Conservation (phyloP, 1,139 yeast species). For the Williopsis jadinii region DNA sequence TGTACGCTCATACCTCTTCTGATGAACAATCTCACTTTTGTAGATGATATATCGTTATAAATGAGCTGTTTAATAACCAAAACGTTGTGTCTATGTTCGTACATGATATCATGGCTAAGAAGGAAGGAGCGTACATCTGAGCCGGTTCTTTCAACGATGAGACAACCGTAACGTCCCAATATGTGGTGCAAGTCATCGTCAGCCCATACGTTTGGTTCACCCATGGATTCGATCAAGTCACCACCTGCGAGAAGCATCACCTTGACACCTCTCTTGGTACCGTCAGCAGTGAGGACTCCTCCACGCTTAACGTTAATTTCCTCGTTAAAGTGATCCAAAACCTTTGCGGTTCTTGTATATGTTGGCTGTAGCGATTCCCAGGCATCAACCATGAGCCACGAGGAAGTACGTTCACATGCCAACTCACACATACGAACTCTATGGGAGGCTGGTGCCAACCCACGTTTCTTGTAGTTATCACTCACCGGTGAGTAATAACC, state of each 20-base stretch:
- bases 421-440: conserved; percentile 97
- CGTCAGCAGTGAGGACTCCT: conserved; percentile 71
- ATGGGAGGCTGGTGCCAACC: conserved; percentile 81
- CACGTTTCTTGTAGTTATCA: conserved; percentile 89
- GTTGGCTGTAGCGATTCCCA: conserved; percentile 95
- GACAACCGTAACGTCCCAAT: conserved; percentile 89
- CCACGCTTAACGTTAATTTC: conserved; percentile 88
- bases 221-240: conserved; percentile 95
- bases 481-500: conserved; percentile 98
- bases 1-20: conserved; percentile 97
- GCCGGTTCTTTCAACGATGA: conserved; percentile 95
- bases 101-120: conserved; percentile 92
- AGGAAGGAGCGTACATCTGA: conserved; percentile 90
- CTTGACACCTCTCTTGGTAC: conserved; percentile 79
- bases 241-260: conserved; percentile 98
- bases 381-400: conserved; percentile 99
- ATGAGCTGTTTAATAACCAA: conserved; percentile 92
- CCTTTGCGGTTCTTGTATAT: conserved; percentile 92
- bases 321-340: conserved; percentile 91
- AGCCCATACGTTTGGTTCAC: conserved; percentile 99
- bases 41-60: conserved; percentile 91
- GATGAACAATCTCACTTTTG: conserved; percentile 86
- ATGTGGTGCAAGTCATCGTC: conserved; percentile 93
- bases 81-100: conserved; percentile 89
- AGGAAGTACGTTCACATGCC: conserved; percentile 93